Evolutionary conservation across 23 red algal species (phyloP), one percentile per base, ranked within the genome.

Genomic region (Chondrus crispus): DNA sequence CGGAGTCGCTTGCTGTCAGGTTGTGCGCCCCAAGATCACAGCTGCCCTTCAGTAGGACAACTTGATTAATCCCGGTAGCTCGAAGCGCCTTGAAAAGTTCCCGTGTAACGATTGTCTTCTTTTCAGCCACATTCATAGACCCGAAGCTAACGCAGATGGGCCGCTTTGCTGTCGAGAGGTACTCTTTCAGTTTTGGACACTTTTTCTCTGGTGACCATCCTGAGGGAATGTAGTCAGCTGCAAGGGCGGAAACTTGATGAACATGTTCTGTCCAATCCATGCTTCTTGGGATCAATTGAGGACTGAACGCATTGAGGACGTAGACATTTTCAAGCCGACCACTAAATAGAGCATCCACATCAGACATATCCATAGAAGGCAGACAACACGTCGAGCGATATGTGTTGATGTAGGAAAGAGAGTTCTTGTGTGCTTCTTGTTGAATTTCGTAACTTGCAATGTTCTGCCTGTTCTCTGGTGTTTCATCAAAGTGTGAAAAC

Each of bases 121-220:
- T n/a, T n/a, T n/a, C n/a, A n/a, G n/a, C n/a, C n/a, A n/a, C n/a
- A n/a, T 51, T 16, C 53, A 84, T 4, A 8, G 80, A 84, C 3
- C 80, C 80, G 10, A 84, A 19, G 19, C 40, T 84, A 11, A 84
- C 43, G 24, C 80, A 84, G 8, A 84, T 36, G 24, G 80, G 80
- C 55, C 46, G 48, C 55, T 57, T 41, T 10, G 50, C 51, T 36
- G 55, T 3, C 36, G 16, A 29, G 7, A 84, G 45, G n/a, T 54
- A 84, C 9, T 40, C 26, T 13, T 63, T 84, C 32, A 84, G 26
- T 36, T 36, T 39, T 7, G 80, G 80, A 35, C 80, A 84, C 6
- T 18, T 12, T 62, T 22, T 63, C 11, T 84, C 80, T 5, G 80
- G 50, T 54, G 5, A 45, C 80, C 80, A 84, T 60, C 20, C 80